Percentiles rank a stretch among this genome's conserved stretches.
Evolutionary conservation across 345 rosid species (phyloP).

Genomic region (Dovyalis caffra): DNA sequence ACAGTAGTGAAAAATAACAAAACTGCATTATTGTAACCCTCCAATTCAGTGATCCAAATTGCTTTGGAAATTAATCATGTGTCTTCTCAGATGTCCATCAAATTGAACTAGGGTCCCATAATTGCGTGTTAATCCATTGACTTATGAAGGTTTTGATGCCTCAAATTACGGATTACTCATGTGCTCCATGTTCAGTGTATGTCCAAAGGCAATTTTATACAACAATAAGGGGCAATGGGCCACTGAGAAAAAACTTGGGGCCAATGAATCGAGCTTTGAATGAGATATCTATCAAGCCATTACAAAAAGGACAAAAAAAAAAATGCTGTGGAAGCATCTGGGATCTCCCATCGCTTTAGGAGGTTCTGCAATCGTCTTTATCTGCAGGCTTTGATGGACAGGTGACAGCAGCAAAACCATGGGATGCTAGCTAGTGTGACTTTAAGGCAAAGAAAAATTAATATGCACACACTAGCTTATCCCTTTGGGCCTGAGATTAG

Average conservation of each 20-base stretch:
- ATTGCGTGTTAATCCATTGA: constrained; percentile 1
- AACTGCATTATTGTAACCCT: not conserved
- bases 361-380: constrained; percentile 12
- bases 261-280: not conserved
- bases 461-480: constrained; percentile 5
- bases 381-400: constrained; percentile 6
- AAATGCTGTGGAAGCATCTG: not conserved
- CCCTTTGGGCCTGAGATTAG: constrained; percentile 14
- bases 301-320: not conserved
- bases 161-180: not conserved
- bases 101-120: not conserved
- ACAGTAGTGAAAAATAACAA: not conserved
- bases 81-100: constrained; percentile 6
- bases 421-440: constrained; percentile 6
- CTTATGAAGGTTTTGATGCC: not conserved
- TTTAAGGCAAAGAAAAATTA: not conserved
- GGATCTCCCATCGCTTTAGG: constrained; percentile 18
- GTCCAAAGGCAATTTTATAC: not conserved
- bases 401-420: constrained; percentile 14
- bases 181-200: not conserved
- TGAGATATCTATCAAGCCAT: not conserved
- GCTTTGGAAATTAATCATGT: not conserved
- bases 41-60: constrained; percentile 4
- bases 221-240: not conserved
- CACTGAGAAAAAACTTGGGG: not conserved